Base-by-base conservation (phyloP, 2,329 filamentous ascomycete genomes). In the Ophiocordyceps robertsii region DNA sequence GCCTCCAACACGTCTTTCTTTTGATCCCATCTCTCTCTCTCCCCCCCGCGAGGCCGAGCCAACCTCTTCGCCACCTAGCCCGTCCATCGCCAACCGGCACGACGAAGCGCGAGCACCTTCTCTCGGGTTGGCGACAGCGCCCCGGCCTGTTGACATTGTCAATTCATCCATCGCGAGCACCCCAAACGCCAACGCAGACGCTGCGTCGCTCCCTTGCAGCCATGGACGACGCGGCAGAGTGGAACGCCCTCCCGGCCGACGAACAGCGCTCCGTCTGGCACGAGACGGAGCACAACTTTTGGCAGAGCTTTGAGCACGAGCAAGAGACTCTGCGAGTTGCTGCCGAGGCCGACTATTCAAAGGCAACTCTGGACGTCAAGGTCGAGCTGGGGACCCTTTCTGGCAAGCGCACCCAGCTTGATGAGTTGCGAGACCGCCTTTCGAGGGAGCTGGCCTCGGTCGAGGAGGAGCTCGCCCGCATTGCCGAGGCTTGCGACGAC, bases 381-480 rank as follows among this genome's bases (percentile, higher is more conserved):
- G 47, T 56, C 14, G 53, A 61, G 29, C 48, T 61, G 5, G 53
- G 51, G 39, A 53, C 47, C 9, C 43, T 63, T 10, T 55, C 49
- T 10, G 54, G 53, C 14, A 53, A 52, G 38, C 54, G 54, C 16
- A 48, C 47, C 13, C 45, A 58, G 38, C 49, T 63, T 6, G 48
- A 42, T 19, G 53, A 60, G 44, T 49, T 51, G 11, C 55, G 56
- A 33, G 47, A 45, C 9, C 52, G 54, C 4, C 44, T 63, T n/a
- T 49, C 51, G 2, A 51, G 47, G 27, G 56, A 63, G 43, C 52
- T 62, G 36, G 53, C 54, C 29, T 50, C 56, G 36, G 51, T 59
- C n/a, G 68, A 67, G 54, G 56, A 61, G 30, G 57, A 61, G 30
- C 53, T 70, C 19, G 58, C 55, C 12, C 46, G 46, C n/a, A 52